Percentiles rank a stretch among this genome's conserved stretches.
These are phyloP conservation scores for Corynespora cassiicola DNA, from an alignment of 2,329 filamentous ascomycete genomes.

Conservation along the genomic window DNA sequence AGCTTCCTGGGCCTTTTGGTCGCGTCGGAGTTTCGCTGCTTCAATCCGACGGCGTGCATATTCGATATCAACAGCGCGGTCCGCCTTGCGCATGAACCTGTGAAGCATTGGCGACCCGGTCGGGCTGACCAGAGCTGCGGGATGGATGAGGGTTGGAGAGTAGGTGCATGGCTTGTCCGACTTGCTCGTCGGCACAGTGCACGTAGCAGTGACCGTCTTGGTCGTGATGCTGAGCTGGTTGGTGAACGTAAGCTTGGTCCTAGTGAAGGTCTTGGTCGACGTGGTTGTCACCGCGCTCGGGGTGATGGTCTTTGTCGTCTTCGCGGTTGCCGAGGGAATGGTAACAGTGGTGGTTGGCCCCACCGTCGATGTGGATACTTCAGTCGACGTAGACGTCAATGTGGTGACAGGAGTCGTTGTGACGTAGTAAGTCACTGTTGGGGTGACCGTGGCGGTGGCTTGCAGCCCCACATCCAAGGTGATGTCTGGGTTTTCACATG, in stretches of 20 bases:
- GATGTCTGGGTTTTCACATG: slow-evolving; percentile 26
- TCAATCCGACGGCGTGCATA: slow-evolving; percentile 43
- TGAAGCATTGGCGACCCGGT: slow-evolving; percentile 27
- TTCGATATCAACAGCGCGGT: slow-evolving; percentile 38
- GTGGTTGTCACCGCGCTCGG: slow-evolving; percentile 35
- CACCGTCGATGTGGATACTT: slow-evolving; percentile 28
- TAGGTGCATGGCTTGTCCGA: slow-evolving; percentile 44
- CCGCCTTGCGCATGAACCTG: slow-evolving; percentile 29
- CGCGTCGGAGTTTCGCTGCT: slow-evolving; percentile 40
- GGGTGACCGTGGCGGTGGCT: slow-evolving; percentile 37
- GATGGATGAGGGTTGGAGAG: slow-evolving; percentile 42
- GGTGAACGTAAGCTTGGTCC: slow-evolving; percentile 20
- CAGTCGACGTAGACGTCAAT: slow-evolving; percentile 29
- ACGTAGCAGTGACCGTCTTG: slow-evolving; percentile 45
- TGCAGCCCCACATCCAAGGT: slow-evolving; percentile 41
- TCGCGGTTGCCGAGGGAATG: slow-evolving; percentile 38
- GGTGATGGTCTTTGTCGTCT: slow-evolving; percentile 37
- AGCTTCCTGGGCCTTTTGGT: slow-evolving; percentile 22
- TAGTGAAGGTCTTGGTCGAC: slow-evolving; percentile 32
- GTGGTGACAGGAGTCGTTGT: slow-evolving; percentile 35
- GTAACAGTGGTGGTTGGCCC: slow-evolving; percentile 38
- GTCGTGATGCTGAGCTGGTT: slow-evolving; percentile 35
- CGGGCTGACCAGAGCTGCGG: slow-evolving; percentile 35
- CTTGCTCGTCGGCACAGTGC: slow-evolving; percentile 39
- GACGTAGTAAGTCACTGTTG: slow-evolving; percentile 41